Conservation (phyloP, 345 rosid species). For the Linum tenue region DNA sequence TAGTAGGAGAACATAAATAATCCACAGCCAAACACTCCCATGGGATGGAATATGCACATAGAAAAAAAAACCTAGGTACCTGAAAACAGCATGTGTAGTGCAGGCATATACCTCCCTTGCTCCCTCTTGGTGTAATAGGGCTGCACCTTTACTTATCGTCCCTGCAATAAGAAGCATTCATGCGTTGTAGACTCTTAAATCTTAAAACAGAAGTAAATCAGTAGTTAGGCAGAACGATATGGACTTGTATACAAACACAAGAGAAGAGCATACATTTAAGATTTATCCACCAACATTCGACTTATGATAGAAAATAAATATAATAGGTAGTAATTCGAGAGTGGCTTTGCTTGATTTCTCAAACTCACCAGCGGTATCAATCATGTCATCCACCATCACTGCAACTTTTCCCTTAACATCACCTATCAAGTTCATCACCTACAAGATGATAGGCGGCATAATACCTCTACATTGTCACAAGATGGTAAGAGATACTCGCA, state of each 20-base stretch:
- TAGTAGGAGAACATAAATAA: too few species aligned
- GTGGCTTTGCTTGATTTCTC: neutral
- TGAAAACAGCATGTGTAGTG: conserved; percentile 88
- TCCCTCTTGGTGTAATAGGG: conserved; percentile 90
- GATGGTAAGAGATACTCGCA: neutral
- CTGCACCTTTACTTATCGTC: conserved; percentile 93
- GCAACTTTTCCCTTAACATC: conserved; percentile 97
- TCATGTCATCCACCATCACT: conserved; percentile 98
- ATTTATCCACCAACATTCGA: too few species aligned
- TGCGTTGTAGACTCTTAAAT: too few species aligned
- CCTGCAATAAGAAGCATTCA: conserved; percentile 31
- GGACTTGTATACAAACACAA: too few species aligned
- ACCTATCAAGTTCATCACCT: conserved; percentile 97
- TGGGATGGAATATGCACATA: neutral
- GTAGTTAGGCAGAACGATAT: too few species aligned
- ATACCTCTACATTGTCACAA: neutral
- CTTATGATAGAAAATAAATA: too few species aligned
- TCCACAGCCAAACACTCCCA: too few species aligned
- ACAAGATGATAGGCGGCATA: conserved; percentile 13
- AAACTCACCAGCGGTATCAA: conserved; percentile 86
- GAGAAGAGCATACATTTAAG: too few species aligned
- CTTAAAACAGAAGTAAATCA: too few species aligned
- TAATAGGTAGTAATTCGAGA: too few species aligned
- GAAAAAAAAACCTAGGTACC: conserved; percentile 33
- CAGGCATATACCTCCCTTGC: conserved; percentile 98